Percentiles rank a stretch among this genome's conserved stretches.
These are phyloP conservation scores for Prunus persica DNA, from an alignment of 306 rosid species.

Conservation along the genomic window DNA sequence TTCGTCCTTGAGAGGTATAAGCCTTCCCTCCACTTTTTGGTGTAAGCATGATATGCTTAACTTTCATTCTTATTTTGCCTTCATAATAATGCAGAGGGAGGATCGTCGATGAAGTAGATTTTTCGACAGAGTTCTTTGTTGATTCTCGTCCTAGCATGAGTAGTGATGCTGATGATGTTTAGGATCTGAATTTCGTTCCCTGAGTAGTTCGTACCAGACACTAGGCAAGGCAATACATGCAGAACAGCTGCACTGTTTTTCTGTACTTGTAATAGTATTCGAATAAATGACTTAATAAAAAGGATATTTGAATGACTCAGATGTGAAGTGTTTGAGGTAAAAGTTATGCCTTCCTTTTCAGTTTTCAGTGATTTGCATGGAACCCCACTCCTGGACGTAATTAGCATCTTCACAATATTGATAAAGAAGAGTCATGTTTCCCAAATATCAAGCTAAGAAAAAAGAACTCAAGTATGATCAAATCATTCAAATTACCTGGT, in stretches of 20 bases:
- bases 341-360: not conserved
- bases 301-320: not conserved
- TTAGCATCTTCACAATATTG: not conserved
- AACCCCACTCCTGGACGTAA: not conserved
- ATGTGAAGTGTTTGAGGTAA: not conserved
- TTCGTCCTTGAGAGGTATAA: constrained; percentile 88
- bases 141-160: constrained; percentile 56
- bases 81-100: constrained; percentile 53
- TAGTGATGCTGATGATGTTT: constrained; percentile 73
- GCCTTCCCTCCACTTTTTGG: constrained; percentile 1
- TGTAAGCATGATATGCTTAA: not conserved
- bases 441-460: too few relatives aligned
- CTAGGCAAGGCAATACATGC: constrained; percentile 3
- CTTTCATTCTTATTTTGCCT: constrained; percentile 2
- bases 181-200: constrained; percentile 12
- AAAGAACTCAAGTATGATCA: too few relatives aligned
- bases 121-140: constrained; percentile 56
- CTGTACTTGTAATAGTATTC: not conserved
- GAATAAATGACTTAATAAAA: not conserved
- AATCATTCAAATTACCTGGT: too few relatives aligned
- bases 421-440: too few relatives aligned
- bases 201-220: constrained; percentile 10
- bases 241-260: constrained; percentile 18
- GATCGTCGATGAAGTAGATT: constrained; percentile 65
- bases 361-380: not conserved